Evolutionary conservation across 2,329 filamentous ascomycete species (phyloP).

Genomic region (Penicillium corylophilum): DNA sequence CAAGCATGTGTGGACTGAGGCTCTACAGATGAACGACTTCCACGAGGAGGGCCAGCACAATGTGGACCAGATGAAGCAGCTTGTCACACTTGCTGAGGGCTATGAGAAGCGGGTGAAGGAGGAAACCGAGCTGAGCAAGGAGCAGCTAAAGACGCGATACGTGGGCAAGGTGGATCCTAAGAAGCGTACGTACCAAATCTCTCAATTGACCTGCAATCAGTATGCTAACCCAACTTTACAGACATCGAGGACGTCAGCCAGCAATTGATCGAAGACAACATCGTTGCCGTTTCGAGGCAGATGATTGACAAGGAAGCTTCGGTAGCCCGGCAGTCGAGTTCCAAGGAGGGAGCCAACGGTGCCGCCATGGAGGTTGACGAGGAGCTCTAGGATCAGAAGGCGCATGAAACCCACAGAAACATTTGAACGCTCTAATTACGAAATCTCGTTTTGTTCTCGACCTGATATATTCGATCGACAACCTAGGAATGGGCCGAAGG

Average conservation of each 20-base stretch:
- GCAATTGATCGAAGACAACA: slow-evolving; percentile 98
- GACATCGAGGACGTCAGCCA: slow-evolving; percentile 94
- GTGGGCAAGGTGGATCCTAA: slow-evolving; percentile 98
- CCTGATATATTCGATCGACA: not conserved
- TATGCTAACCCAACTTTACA: slow-evolving; percentile 33
- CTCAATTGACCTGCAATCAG: not conserved
- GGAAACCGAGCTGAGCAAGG: slow-evolving; percentile 94
- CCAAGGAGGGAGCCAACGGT: slow-evolving; percentile 47
- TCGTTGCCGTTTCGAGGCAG: slow-evolving; percentile 94
- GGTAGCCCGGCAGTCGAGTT: slow-evolving; percentile 64
- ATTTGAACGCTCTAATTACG: slow-evolving; percentile 24
- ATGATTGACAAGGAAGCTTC: slow-evolving; percentile 99
- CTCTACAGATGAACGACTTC: slow-evolving; percentile 96
- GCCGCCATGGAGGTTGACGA: slow-evolving; percentile 69
- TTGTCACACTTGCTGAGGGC: slow-evolving; percentile 87
- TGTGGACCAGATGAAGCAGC: slow-evolving; percentile 80
- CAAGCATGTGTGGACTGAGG: slow-evolving; percentile 99
- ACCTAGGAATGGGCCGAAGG: not conserved
- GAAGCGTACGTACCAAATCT: slow-evolving; percentile 64
- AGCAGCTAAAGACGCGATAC: slow-evolving; percentile 97
- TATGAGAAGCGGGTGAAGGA: slow-evolving; percentile 99
- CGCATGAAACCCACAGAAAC: slow-evolving; percentile 16
- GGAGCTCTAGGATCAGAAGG: slow-evolving; percentile 40
- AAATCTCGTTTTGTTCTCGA: slow-evolving; percentile 9
- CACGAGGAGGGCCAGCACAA: slow-evolving; percentile 78